A percentile compares a stretch with the other conserved stretches of the same genome.
phyloP scores from a whole-genome alignment of 345 rosid species.

The Arabidopsis suecica region DNA sequence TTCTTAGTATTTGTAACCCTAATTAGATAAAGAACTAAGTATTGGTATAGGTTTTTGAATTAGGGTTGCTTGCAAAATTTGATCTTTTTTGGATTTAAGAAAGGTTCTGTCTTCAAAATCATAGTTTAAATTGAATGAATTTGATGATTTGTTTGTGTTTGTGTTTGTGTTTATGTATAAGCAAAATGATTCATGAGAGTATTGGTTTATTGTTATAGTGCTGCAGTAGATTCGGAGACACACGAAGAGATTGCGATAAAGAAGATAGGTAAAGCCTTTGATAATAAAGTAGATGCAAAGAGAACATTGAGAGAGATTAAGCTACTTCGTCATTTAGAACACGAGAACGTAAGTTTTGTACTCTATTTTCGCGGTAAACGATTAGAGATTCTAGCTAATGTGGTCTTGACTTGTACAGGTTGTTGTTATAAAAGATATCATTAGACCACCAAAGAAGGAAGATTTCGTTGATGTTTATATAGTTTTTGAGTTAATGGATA shows the following conservation, averaged over 20 bases:
- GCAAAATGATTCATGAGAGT: background rate
- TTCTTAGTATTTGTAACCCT: background rate
- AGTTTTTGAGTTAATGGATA: slow-evolving; percentile 64
- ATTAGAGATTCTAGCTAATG: background rate
- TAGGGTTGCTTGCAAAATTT: background rate
- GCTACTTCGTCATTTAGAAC: slow-evolving; percentile 65
- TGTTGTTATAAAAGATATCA: slow-evolving; percentile 56
- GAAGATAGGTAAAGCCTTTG: slow-evolving; percentile 66
- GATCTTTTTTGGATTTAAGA: background rate
- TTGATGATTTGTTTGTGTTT: background rate
- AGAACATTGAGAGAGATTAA: slow-evolving; percentile 62
- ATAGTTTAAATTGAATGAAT: background rate
- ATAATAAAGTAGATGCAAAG: slow-evolving; percentile 63
- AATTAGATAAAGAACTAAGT: background rate
- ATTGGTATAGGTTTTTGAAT: slow-evolving; percentile 4
- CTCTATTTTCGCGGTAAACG: background rate
- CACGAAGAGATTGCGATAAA: slow-evolving; percentile 61
- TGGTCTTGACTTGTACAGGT: slow-evolving; percentile 42
- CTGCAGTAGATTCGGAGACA: slow-evolving; percentile 62
- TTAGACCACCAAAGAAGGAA: slow-evolving; percentile 59
- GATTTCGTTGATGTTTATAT: slow-evolving; percentile 62
- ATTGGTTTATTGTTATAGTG: slow-evolving; percentile 44
- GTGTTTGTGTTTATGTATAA: background rate
- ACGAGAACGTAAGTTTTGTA: slow-evolving; percentile 38
- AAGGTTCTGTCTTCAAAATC: background rate